phyloP scores from a whole-genome alignment of 495 filamentous ascomycete species.

The Aspergillus baeticus region DNA sequence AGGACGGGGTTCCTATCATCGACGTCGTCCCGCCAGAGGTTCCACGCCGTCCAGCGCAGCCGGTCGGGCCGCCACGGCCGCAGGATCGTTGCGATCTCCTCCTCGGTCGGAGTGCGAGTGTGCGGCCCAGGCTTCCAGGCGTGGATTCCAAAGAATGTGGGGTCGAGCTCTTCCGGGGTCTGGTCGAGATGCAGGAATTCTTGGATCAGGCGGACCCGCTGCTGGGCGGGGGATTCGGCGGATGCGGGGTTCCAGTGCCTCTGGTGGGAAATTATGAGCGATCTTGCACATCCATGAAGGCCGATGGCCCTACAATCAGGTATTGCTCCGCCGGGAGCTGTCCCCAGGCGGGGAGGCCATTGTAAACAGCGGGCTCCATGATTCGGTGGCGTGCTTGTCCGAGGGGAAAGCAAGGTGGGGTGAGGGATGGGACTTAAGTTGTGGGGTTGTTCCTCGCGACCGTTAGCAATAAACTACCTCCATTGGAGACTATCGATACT shows the following conservation, averaged over 20 bases:
- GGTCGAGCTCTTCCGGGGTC: constrained; percentile 7
- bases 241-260: constrained; percentile 13
- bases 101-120: constrained; percentile 6
- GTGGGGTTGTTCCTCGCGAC: too few species aligned
- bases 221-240: constrained; percentile 7
- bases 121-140: neutral
- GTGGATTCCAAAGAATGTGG: neutral
- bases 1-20: constrained; percentile 1
- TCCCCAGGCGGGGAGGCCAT: constrained; percentile 13
- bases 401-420: too few species aligned
- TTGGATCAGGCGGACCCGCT: constrained; percentile 15
- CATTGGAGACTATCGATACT: too few species aligned
- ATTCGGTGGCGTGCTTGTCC: too few species aligned
- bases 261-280: constrained; percentile 8
- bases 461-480: too few species aligned
- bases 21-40: neutral
- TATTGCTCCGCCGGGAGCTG: constrained; percentile 15
- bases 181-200: constrained; percentile 18
- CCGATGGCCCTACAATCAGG: constrained; percentile 12
- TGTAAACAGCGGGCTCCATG: too few species aligned
- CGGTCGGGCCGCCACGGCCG: constrained; percentile 15
- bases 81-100: constrained; percentile 16
- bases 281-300: too few species aligned
- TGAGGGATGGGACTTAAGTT: too few species aligned
- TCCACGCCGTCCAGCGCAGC: constrained; percentile 13